Evolutionary conservation across 257 asterid species (phyloP).

Genomic region (Jaltomata sinuosa): DNA sequence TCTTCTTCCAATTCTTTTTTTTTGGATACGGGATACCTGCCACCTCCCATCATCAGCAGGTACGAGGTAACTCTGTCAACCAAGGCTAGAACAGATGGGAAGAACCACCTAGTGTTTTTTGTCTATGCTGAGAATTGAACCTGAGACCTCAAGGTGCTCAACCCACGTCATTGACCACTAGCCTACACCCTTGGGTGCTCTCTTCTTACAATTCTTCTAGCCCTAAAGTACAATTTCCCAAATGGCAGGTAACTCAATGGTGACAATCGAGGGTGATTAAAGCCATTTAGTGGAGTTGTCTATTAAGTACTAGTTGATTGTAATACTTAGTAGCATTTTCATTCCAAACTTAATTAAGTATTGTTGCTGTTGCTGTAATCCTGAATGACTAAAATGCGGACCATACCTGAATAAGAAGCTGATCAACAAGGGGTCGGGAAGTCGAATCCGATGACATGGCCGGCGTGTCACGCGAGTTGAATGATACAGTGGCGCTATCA

Average conservation of each 20-base stretch:
- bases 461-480: constrained; percentile 9
- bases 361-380: background rate
- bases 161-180: too few relatives aligned
- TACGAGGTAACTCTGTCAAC: too few relatives aligned
- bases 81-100: too few relatives aligned
- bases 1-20: too few relatives aligned
- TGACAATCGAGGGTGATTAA: background rate
- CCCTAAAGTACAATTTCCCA: background rate
- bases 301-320: background rate
- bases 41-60: too few relatives aligned
- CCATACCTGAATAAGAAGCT: constrained; percentile 55
- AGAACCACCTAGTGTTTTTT: too few relatives aligned
- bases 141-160: too few relatives aligned
- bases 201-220: background rate
- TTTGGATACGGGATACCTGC: too few relatives aligned
- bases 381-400: background rate
- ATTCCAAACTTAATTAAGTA: background rate
- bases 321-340: background rate
- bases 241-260: background rate
- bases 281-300: background rate
- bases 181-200: too few relatives aligned
- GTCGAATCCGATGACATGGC: background rate
- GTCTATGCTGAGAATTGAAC: too few relatives aligned
- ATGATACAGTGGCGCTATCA: background rate
- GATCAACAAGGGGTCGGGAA: constrained; percentile 32